These are phyloP conservation scores for Triticum urartu DNA, from an alignment of 176 grass and related monocot genomes.

Conservation along the genomic window DNA sequence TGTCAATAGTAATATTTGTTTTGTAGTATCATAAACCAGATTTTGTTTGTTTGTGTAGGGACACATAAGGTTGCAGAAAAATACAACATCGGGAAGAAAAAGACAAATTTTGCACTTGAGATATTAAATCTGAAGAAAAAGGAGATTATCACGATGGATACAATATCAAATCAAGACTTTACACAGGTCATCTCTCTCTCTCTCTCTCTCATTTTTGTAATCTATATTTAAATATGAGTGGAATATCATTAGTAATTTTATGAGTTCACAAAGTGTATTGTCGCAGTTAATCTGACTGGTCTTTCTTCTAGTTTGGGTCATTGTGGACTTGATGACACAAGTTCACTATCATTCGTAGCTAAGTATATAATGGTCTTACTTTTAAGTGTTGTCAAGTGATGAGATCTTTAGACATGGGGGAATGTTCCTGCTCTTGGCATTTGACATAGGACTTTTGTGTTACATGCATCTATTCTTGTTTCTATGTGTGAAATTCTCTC, in stretches of 20 bases:
- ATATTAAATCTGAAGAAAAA: constrained; percentile 94
- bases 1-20: not conserved
- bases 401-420: not conserved
- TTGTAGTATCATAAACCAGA: not conserved
- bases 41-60: constrained; percentile 44
- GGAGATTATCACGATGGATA: constrained; percentile 78
- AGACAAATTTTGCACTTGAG: constrained; percentile 78
- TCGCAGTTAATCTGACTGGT: not conserved
- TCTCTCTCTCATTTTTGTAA: not conserved
- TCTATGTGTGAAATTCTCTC: constrained; percentile 5
- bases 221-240: constrained; percentile 12
- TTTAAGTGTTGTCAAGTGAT: not conserved
- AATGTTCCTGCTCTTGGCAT: not conserved
- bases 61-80: constrained; percentile 70
- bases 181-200: constrained; percentile 65
- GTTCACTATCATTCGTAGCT: not conserved
- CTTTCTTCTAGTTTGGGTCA: not conserved
- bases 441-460: not conserved
- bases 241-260: not conserved
- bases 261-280: not conserved
- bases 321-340: not conserved
- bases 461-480: constrained; percentile 10
- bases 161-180: constrained; percentile 98
- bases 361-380: not conserved
- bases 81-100: constrained; percentile 87